These are phyloP conservation scores for Penicillium sp. DNA, from an alignment of 2,329 filamentous ascomycete species.

Conservation along the genomic window DNA sequence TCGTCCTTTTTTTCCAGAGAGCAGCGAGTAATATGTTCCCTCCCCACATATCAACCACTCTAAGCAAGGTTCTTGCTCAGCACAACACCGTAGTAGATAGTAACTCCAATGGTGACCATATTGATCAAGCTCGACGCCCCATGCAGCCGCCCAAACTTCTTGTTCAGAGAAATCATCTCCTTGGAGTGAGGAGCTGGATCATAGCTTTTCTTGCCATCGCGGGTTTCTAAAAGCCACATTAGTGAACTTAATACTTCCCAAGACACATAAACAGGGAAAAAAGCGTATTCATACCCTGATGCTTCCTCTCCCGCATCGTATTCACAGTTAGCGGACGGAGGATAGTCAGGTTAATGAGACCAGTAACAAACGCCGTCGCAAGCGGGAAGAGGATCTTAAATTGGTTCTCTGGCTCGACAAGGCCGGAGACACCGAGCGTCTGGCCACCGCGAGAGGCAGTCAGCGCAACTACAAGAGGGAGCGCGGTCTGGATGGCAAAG, in stretches of 20 bases:
- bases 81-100: constrained; percentile 77
- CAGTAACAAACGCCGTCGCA: constrained; percentile 70
- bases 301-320: constrained; percentile 75
- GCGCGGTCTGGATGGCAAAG: constrained; percentile 79
- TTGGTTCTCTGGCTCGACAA: constrained; percentile 61
- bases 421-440: constrained; percentile 36
- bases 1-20: not conserved
- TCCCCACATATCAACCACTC: not conserved
- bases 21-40: too few species aligned
- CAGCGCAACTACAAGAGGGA: constrained; percentile 74
- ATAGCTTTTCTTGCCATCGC: constrained; percentile 86
- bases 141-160: constrained; percentile 77
- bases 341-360: constrained; percentile 70
- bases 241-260: not conserved
- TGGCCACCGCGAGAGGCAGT: constrained; percentile 72
- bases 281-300: constrained; percentile 67
- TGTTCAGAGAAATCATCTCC: constrained; percentile 83
- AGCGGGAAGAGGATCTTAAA: constrained; percentile 72
- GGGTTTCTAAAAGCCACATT: constrained; percentile 63
- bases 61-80: constrained; percentile 58
- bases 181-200: constrained; percentile 78
- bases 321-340: constrained; percentile 77
- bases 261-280: not conserved
- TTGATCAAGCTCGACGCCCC: constrained; percentile 82
- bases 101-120: constrained; percentile 69